Base-by-base conservation (phyloP, 495 filamentous ascomycete species). In the Penicillium canescens region DNA sequence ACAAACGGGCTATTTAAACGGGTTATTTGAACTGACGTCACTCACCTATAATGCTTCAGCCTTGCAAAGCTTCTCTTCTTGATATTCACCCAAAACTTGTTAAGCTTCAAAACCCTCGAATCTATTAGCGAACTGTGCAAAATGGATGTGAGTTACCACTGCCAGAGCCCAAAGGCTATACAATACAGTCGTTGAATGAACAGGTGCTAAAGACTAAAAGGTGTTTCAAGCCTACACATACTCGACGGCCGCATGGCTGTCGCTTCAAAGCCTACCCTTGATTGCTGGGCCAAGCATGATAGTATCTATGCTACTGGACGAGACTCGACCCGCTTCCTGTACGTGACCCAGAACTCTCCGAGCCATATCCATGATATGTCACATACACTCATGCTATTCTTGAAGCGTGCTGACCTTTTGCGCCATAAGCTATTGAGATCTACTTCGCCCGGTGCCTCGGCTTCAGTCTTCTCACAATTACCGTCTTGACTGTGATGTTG, bases 381-480 rank as follows among this genome's bases (percentile, higher is more conserved):
- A n/a, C 13, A 14, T 18, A 4, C 21, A 16, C 3, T 8, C 28
- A 24, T 31, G 28, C 11, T 13, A 6, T 35, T 23, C 5, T 28
- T 18, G 5, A 18, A 13, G 13, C 6, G 24, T 49, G 13, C 46
- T 60, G 44, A 57, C 16, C 5, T 2, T 26, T 23, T 21, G 13
- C 7, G n/a, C 20, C 3, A 23, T 18, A 28, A 84, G 85, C 67
- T 12, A 74, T 91, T n/a, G 89, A 92, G 68, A 63, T 78, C 10
- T 95, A 95, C 73, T 81, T 92, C 61, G 81, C 84, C 36, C 86
- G 89, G 26, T 80, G 78, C 21, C 72, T 90, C 0, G 89, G 89
- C 39, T 65, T 95, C 34, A 66, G 82, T 18, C 72, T 90, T 24
- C 60, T 96, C 16, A 76, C 86, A 24, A 69, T 96, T 16, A 86